Conservation (phyloP, 495 filamentous ascomycete genomes). For the Penicillium goetzii region DNA sequence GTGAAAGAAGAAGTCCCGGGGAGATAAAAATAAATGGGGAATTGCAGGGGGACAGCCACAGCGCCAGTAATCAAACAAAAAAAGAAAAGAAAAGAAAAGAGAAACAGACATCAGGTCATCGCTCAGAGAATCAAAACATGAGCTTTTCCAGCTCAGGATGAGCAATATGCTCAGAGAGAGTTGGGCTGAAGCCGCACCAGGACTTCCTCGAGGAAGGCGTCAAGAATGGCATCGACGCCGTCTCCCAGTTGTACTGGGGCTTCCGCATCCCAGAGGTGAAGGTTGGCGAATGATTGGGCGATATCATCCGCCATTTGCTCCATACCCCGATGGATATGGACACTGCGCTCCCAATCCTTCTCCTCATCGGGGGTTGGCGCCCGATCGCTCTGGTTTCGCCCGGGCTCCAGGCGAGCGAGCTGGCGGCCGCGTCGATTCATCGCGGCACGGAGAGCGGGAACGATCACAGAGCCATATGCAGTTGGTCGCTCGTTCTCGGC, state of each 20-base stretch:
- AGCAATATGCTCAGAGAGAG: not conserved
- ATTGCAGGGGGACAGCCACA: not conserved
- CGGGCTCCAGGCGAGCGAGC: conserved; percentile 32
- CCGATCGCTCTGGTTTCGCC: conserved; percentile 15
- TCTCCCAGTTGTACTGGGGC: conserved; percentile 90
- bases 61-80: not conserved
- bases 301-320: conserved; percentile 76
- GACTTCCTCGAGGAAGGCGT: conserved; percentile 92
- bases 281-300: conserved; percentile 76
- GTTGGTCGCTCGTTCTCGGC: conserved; percentile 22
- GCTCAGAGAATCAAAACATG: not conserved
- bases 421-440: conserved; percentile 69
- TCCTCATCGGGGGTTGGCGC: conserved; percentile 27
- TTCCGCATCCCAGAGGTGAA: conserved; percentile 82
- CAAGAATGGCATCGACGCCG: conserved; percentile 81
- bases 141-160: not conserved
- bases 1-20: not conserved
- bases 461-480: conserved; percentile 63
- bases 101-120: not conserved
- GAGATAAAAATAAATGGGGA: not conserved
- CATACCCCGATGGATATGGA: conserved; percentile 81
- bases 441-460: conserved; percentile 88
- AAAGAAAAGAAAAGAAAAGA: too few species aligned
- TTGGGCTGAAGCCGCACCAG: conserved; percentile 80
- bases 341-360: conserved; percentile 54